These are phyloP conservation scores for Pseudoscleropodium purum DNA, from an alignment of 225 moss, liverwort and hornwort genomes.

Conservation along the genomic window DNA sequence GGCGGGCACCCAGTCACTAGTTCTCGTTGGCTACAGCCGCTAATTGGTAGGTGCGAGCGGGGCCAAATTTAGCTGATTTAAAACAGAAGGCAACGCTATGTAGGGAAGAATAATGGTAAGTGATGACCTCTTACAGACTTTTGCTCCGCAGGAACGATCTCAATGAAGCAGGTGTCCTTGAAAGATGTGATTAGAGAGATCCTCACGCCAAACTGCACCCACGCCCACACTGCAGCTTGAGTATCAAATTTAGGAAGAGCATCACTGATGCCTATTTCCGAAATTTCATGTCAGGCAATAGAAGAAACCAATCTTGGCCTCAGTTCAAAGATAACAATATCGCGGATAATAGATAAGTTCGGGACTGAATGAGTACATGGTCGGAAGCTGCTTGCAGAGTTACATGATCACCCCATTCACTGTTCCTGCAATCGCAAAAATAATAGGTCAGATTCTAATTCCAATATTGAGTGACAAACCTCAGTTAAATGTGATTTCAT, in stretches of 20 bases:
- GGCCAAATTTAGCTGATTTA: not conserved
- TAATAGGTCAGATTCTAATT: not conserved
- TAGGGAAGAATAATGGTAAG: not conserved
- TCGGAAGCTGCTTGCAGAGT: conserved; percentile 57
- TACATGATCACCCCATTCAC: conserved; percentile 60
- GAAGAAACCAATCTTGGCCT: not conserved
- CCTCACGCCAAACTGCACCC: conserved; percentile 55
- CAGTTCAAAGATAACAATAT: not conserved
- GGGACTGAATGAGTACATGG: conserved; percentile 17
- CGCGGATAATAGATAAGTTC: not conserved
- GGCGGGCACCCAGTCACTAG: not conserved
- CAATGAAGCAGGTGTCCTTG: conserved; percentile 39
- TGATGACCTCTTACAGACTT: conserved; percentile 39
- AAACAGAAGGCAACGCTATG: not conserved
- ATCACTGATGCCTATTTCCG: not conserved
- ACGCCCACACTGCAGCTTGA: conserved; percentile 5
- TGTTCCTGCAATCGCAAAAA: conserved; percentile 22
- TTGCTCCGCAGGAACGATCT: conserved; percentile 38
- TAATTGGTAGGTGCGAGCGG: not conserved
- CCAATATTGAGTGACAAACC: not conserved
- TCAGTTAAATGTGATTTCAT: not conserved
- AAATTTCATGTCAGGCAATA: not conserved
- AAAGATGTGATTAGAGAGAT: conserved; percentile 51
- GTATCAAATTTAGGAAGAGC: not conserved
- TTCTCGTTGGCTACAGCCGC: not conserved